Evolutionary conservation across 192 early-diverging fungal genomes (phyloP).

Genomic region (Helicostylum pulchrum): DNA sequence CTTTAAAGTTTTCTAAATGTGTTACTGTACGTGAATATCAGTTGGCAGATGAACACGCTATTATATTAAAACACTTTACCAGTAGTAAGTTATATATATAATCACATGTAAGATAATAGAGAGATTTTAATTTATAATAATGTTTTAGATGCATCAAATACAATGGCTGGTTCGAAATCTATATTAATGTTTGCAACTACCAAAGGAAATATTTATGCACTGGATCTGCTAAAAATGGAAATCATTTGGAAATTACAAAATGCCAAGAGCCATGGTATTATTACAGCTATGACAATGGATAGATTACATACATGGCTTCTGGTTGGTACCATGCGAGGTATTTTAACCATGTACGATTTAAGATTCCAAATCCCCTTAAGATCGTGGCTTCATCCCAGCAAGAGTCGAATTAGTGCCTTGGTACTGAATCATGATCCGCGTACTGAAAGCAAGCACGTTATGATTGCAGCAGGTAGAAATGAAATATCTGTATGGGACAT

Average conservation of each 20-base stretch:
- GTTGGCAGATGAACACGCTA: conserved; percentile 58
- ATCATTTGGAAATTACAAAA: conserved; percentile 57
- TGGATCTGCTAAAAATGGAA: conserved; percentile 77
- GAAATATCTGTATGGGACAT: conserved; percentile 86
- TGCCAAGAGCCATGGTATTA: conserved; percentile 54
- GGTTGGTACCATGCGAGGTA: conserved; percentile 72
- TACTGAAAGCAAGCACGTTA: conserved; percentile 48
- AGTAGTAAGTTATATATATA: conserved; percentile 46
- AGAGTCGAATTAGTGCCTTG: conserved; percentile 56
- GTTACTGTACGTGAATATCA: conserved; percentile 52
- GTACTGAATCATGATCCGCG: conserved; percentile 44
- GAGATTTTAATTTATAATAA: not conserved
- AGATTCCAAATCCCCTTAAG: conserved; percentile 69
- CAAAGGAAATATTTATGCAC: conserved; percentile 63
- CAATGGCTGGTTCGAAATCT: conserved; percentile 55
- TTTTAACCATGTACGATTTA: conserved; percentile 75
- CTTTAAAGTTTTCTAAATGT: conserved; percentile 63
- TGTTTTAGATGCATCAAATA: conserved; percentile 26
- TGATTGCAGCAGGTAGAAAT: conserved; percentile 67
- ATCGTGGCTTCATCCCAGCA: conserved; percentile 74
- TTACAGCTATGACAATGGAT: conserved; percentile 69
- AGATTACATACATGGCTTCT: conserved; percentile 60
- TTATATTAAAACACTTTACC: conserved; percentile 64
- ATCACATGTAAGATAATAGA: too few species aligned
- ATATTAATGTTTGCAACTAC: conserved; percentile 69